These are phyloP conservation scores for Trichothecium roseum DNA, from an alignment of 2,329 filamentous ascomycete genomes.

Conservation along the genomic window DNA sequence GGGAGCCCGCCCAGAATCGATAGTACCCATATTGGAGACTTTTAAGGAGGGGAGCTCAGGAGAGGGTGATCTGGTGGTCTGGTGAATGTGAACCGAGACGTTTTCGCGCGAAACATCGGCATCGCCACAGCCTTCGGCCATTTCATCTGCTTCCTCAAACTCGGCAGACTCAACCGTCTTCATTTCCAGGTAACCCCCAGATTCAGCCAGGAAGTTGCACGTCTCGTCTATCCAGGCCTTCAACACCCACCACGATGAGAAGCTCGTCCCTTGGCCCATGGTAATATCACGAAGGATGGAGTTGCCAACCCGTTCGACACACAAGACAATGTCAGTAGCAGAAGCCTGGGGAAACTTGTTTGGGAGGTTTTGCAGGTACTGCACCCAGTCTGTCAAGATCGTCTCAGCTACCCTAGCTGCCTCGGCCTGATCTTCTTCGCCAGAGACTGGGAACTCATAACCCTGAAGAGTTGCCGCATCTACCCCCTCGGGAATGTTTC, in stretches of 20 bases:
- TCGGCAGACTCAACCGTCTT: conserved; percentile 13
- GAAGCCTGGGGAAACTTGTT: conserved; percentile 63
- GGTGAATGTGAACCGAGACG: too few species aligned
- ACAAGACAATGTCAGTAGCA: conserved; percentile 64
- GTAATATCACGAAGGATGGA: conserved; percentile 75
- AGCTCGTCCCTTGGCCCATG: conserved; percentile 66
- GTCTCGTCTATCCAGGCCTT: conserved; percentile 96
- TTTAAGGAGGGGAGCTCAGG: too few species aligned
- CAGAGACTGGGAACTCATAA: background rate
- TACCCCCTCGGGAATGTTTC: background rate
- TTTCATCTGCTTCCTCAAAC: background rate
- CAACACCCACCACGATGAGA: conserved; percentile 89
- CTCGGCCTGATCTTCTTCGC: background rate
- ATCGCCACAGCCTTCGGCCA: background rate
- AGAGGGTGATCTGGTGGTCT: too few species aligned
- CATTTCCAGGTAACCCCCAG: conserved; percentile 66
- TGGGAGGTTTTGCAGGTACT: conserved; percentile 59
- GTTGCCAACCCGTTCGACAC: conserved; percentile 64
- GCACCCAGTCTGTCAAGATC: conserved; percentile 57
- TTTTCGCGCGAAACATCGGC: too few species aligned
- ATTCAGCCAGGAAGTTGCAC: conserved; percentile 79
- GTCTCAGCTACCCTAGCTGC: conserved; percentile 23
- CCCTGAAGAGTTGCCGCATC: background rate
- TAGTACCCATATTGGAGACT: conserved; percentile 23
- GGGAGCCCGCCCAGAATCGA: conserved; percentile 27